Conservation (phyloP, 148 eudicot genomes). For the Talinum fruticosum region DNA sequence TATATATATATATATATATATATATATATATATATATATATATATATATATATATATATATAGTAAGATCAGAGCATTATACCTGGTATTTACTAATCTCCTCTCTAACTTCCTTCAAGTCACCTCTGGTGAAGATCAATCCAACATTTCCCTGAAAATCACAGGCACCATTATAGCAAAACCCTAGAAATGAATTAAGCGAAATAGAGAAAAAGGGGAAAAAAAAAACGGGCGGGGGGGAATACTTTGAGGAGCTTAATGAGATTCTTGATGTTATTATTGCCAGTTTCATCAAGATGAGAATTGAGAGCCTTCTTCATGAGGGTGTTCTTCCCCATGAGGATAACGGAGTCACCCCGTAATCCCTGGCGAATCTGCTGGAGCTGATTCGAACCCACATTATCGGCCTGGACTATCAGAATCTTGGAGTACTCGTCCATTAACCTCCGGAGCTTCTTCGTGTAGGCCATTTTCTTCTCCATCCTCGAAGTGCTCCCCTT, state of each 20-base stretch:
- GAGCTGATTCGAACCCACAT: conserved; percentile 58
- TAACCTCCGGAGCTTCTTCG: conserved; percentile 34
- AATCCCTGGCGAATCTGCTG: conserved; percentile 48
- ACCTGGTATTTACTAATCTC: conserved; percentile 53
- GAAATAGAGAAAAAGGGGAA: not conserved
- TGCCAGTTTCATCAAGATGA: conserved; percentile 44
- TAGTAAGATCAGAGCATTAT: no score
- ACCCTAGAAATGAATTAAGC: not conserved
- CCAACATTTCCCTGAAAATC: conserved; percentile 55
- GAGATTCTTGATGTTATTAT: conserved; percentile 21
- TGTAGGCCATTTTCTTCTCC: conserved; percentile 39
- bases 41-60: no score
- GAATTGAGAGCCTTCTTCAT: conserved; percentile 46
- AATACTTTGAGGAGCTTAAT: conserved; percentile 33
- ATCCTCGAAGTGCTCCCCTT: conserved; percentile 22
- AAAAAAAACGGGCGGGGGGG: not conserved
- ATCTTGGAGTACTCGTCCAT: conserved; percentile 40
- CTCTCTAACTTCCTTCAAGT: conserved; percentile 56
- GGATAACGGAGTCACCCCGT: conserved; percentile 44
- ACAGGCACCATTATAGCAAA: conserved; percentile 5
- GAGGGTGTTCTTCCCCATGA: conserved; percentile 68
- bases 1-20: no score
- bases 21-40: no score
- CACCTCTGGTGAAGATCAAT: conserved; percentile 55
- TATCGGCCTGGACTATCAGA: conserved; percentile 44